These are phyloP conservation scores for Taphrina flavorubra DNA, from an alignment of 1,139 yeast genomes.

Conservation along the genomic window DNA sequence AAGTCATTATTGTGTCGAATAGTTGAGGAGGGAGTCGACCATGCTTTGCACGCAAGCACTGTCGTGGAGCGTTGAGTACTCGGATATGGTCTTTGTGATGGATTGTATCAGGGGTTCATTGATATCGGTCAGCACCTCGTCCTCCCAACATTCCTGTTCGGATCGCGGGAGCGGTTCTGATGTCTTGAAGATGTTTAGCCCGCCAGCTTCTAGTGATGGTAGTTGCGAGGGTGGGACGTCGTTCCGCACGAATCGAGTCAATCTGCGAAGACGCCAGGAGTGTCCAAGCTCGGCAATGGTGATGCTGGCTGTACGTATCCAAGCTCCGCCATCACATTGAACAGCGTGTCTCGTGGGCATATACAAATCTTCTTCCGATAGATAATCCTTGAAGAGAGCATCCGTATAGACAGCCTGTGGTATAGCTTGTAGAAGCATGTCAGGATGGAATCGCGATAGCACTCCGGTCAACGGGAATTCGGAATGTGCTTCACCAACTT, in stretches of 20 bases:
- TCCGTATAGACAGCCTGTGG: constrained; percentile 20
- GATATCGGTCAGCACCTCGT: constrained; percentile 32
- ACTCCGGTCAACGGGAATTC: constrained; percentile 36
- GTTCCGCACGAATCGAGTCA: constrained; percentile 17
- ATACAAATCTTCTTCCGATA: constrained; percentile 29
- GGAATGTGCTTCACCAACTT: constrained; percentile 15
- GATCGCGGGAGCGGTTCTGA: not conserved
- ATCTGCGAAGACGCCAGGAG: constrained; percentile 33
- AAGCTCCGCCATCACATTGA: not conserved
- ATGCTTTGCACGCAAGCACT: constrained; percentile 2
- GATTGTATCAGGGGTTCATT: constrained; percentile 22
- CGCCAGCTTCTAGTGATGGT: not conserved
- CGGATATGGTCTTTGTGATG: constrained; percentile 6
- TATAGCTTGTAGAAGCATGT: constrained; percentile 36
- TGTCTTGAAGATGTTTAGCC: not conserved
- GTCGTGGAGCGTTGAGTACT: not conserved
- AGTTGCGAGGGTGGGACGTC: not conserved
- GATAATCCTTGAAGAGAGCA: constrained; percentile 16
- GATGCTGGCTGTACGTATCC: constrained; percentile 29
- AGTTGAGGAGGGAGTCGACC: constrained; percentile 11
- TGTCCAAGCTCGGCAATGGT: constrained; percentile 30
- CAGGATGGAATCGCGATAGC: constrained; percentile 36
- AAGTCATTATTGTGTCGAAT: not conserved
- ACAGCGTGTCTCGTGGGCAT: not conserved
- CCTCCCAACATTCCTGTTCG: constrained; percentile 28